Conservation (phyloP, 352 stramenopile species). For the Thalassiosira mediterranea region DNA sequence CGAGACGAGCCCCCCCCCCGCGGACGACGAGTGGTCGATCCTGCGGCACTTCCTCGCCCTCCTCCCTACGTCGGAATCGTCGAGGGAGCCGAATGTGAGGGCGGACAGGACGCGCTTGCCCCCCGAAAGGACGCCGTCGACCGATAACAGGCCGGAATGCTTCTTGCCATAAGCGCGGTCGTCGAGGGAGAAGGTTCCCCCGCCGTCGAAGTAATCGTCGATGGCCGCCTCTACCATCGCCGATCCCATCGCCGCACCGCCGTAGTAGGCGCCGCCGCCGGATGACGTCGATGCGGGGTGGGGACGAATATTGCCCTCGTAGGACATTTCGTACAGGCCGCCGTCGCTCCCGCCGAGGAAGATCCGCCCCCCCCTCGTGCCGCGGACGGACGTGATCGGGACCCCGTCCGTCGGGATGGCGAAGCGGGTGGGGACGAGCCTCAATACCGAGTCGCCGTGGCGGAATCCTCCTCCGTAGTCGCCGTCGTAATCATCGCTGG, state of each 20-base stretch:
- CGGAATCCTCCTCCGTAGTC: constrained; percentile 18
- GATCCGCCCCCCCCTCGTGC: constrained; percentile 88
- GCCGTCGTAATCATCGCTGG: constrained; percentile 73
- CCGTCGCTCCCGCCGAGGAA: constrained; percentile 97
- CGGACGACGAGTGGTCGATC: constrained; percentile 87
- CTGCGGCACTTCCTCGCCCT: constrained; percentile 88
- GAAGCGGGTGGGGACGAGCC: constrained; percentile 87
- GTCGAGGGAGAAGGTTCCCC: constrained; percentile 26
- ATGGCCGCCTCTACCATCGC: constrained; percentile 33
- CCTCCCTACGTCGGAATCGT: constrained; percentile 17
- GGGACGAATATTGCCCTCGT: constrained; percentile 73
- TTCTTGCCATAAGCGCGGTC: not conserved
- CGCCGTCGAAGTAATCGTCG: constrained; percentile 61
- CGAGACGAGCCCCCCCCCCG: constrained; percentile 26
- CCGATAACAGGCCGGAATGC: not conserved
- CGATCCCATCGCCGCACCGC: not conserved
- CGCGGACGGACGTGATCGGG: constrained; percentile 90
- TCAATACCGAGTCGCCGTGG: constrained; percentile 35
- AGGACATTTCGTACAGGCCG: constrained; percentile 91
- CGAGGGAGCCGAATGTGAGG: constrained; percentile 49
- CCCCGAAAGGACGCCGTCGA: constrained; percentile 19
- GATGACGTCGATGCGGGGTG: not conserved
- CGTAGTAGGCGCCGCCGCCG: not conserved
- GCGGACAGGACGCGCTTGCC: constrained; percentile 58
- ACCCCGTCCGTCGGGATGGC: constrained; percentile 92